Evolutionary conservation across 164 flowering plant genomes (phyloP), one percentile per base, ranked within the genome.

Genomic region (Pachysandra terminalis): DNA sequence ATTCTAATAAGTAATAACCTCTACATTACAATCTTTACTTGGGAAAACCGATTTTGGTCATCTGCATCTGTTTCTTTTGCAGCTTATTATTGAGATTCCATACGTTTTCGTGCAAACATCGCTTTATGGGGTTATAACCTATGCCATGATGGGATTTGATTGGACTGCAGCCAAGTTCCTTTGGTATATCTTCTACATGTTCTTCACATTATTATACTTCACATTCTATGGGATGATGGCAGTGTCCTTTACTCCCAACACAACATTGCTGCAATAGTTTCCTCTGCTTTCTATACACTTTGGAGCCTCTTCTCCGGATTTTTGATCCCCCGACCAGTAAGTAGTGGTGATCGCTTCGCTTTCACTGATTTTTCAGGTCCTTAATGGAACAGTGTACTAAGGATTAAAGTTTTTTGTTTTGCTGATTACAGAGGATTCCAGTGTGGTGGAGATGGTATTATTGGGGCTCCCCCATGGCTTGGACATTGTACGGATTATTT

Each of bases 401-500:
- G 10, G 35, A 21, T 17, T 58, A 22, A 21, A 62, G 37, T 19
- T 17, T n/a, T 51, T 37, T 62, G 49, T 16, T 49, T 64, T 28
- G 32, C n/a, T 56, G 48, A 37, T 63, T 69, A 28, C 86, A 85
- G 89, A 83, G 80, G 59, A 81, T 85, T 9, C 89, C 89, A 0
- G 70, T 80, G 27, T 85, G 89, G 89, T 85, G 89, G 89, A 83
- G 87, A 71, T 85, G 89, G 86, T 81, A 83, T 62, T 81, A 78
- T 17, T 83, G 80, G 73, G 67, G 72, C 15, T 76, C 76, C 63
- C 89, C 89, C 0, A 68, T 83, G 19, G 61, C 89, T 13, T 85
- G 88, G 88, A 82, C 84, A 24, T 61, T 86, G 64, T 84, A 86
- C 23, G 90, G 90, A 37, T 64, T 86, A 52, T 72, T 80, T 41